Evolutionary conservation across 73 alveolate genomes (phyloP), one percentile per base, ranked within the genome.

Genomic region (Blepharisma stoltei): DNA sequence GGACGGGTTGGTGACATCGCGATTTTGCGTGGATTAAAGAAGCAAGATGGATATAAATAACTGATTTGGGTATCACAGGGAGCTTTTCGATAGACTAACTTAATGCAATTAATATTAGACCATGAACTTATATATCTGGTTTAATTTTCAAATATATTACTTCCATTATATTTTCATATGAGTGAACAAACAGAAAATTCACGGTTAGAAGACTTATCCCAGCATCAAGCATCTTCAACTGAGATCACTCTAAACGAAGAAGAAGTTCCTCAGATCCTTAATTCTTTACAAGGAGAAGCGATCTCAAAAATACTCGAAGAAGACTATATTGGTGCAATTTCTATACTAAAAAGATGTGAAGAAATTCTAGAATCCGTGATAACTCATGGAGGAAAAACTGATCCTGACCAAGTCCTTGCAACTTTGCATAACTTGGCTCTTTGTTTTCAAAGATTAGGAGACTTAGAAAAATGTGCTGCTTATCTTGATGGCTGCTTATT

Each of bases 381-480:
- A 18, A 50, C 65, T 3, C 65, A 50, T 14, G 65, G 65, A 50
- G 21, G 21, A 50, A 50, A 50, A 50, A 11, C 21, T 50, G n/a
- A 18, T 18, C 21, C n/a, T 18, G 65, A 50, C 4, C 27, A 50
- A 18, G 65, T 50, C 3, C 65, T 50, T 50, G 65, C 21, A 14
- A 60, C 73, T 1, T 60, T 60, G 46, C 73, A 60, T 14, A 60
- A 60, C 23, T 38, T 60, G 46, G 73, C 73, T 60, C 23, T 60
- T 20, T 60, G 73, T 5, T 60, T 20, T 25, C 73, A 60, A 60
- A 60, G 23, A 25, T 0, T 25, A 14, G 37, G 73, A 18, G 73
- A 60, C 47, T 60, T 20, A 14, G 18, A n/a, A 25, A 60, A 25
- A 60, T 60, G 46, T 60, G 11, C 23, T 1, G 14, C 73, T 20